Evolutionary conservation across 768 basidiomycete genomes (phyloP).

Genomic region (Chlorophyllum brunneum): DNA sequence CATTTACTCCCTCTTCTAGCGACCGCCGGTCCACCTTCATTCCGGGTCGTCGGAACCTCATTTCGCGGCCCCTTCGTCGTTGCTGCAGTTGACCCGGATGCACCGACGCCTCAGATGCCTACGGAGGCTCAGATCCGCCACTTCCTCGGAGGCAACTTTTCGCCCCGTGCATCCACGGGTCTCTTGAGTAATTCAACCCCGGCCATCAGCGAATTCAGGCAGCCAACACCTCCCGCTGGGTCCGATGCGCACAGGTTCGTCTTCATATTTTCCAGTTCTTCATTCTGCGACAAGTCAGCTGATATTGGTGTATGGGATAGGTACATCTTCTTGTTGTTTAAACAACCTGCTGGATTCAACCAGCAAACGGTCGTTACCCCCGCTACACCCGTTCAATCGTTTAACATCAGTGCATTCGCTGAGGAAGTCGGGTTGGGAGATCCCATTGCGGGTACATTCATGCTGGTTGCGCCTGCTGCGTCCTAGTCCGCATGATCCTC

Average conservation of each 20-base stretch:
- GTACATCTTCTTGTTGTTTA: slow-evolving; percentile 41
- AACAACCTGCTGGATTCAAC: slow-evolving; percentile 35
- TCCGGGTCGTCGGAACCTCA: slow-evolving; percentile 23
- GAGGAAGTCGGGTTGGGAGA: slow-evolving; percentile 32
- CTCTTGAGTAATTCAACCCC: slow-evolving; percentile 37
- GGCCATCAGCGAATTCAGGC: slow-evolving; percentile 34
- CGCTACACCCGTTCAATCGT: slow-evolving; percentile 25
- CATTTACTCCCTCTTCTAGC: slow-evolving; percentile 20
- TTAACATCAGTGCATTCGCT: slow-evolving; percentile 42
- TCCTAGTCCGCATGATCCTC: no score
- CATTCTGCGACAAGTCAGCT: no score
- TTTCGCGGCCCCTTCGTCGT: slow-evolving; percentile 38
- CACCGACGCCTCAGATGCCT: slow-evolving; percentile 39
- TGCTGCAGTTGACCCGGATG: slow-evolving; percentile 42
- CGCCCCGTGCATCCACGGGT: background rate
- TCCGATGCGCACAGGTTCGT: slow-evolving; percentile 41
- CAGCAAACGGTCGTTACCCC: slow-evolving; percentile 33
- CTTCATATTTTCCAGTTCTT: background rate
- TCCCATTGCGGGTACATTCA: slow-evolving; percentile 43
- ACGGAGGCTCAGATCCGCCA: slow-evolving; percentile 39
- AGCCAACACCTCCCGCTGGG: slow-evolving; percentile 41
- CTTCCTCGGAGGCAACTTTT: slow-evolving; percentile 39
- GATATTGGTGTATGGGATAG: slow-evolving; percentile 20
- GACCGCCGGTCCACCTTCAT: slow-evolving; percentile 34
- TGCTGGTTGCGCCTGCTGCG: slow-evolving; percentile 42